Evolutionary conservation across 257 asterid species (phyloP).

Genomic region (Fraxinus excelsior): DNA sequence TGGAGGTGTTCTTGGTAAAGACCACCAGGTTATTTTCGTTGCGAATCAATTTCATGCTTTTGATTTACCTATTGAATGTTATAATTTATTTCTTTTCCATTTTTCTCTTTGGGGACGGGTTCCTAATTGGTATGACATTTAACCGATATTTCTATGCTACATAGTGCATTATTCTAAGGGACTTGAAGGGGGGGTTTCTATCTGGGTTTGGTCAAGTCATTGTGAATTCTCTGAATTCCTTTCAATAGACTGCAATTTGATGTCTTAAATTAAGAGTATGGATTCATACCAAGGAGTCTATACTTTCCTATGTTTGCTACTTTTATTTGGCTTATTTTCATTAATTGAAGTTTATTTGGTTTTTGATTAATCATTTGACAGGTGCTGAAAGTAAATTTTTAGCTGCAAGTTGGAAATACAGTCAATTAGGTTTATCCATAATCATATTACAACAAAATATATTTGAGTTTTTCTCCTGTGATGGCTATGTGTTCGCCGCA

Average conservation of each 20-base stretch:
- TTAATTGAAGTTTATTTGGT: not conserved
- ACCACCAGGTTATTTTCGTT: not conserved
- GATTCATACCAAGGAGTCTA: slow-evolving; percentile 6
- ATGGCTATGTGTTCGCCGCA: slow-evolving; percentile 72
- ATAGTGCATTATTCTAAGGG: not conserved
- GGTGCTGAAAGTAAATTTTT: slow-evolving; percentile 22
- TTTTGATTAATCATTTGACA: slow-evolving; percentile 22
- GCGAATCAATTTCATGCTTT: slow-evolving; percentile 6
- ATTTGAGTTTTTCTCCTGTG: slow-evolving; percentile 19
- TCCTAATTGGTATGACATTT: not conserved
- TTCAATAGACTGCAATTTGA: slow-evolving; percentile 1
- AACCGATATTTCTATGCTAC: not conserved
- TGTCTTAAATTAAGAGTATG: not conserved
- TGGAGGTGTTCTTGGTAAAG: slow-evolving; percentile 26
- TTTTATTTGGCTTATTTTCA: not conserved
- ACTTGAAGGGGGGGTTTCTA: not conserved
- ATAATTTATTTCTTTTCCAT: not conserved
- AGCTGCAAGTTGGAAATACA: slow-evolving; percentile 14
- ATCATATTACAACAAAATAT: slow-evolving; percentile 7
- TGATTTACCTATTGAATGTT: slow-evolving; percentile 14
- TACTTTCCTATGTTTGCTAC: not conserved
- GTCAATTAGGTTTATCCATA: slow-evolving; percentile 27
- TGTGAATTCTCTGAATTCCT: not conserved
- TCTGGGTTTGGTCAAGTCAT: slow-evolving; percentile 12
- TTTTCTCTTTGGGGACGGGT: slow-evolving; percentile 1